These are phyloP conservation scores for Ophiostoma angusticollis DNA, from an alignment of 2,329 filamentous ascomycete species.

Conservation along the genomic window DNA sequence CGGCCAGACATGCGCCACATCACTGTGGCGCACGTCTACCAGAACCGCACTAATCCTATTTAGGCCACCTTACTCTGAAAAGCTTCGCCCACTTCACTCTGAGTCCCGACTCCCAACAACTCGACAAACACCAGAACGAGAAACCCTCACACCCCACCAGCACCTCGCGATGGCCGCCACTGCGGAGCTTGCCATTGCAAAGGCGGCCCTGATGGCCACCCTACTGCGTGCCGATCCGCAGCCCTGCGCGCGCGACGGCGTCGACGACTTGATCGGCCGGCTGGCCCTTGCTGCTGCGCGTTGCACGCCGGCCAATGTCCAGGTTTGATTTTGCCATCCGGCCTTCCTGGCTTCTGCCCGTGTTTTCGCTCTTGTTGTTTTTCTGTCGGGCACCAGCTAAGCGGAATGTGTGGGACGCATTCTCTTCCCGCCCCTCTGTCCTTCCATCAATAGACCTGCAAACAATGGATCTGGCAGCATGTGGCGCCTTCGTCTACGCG, in stretches of 20 bases:
- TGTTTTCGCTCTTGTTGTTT: slow-evolving; percentile 3
- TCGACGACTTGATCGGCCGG: slow-evolving; percentile 54
- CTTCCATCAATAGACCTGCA: slow-evolving; percentile 56
- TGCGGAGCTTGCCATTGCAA: slow-evolving; percentile 63
- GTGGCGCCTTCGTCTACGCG: slow-evolving; percentile 55
- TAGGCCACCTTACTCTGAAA: no score
- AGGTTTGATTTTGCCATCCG: slow-evolving; percentile 51
- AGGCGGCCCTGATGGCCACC: slow-evolving; percentile 62
- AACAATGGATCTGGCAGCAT: slow-evolving; percentile 68
- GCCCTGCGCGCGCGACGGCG: slow-evolving; percentile 53
- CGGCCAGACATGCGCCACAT: no score
- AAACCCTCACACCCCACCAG: not conserved
- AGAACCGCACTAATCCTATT: no score
- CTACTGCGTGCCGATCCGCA: slow-evolving; percentile 64
- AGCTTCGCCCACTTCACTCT: no score
- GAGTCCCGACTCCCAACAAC: no score
- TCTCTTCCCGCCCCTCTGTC: not conserved
- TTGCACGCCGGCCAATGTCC: slow-evolving; percentile 71
- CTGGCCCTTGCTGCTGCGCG: slow-evolving; percentile 52
- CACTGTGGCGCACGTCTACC: no score
- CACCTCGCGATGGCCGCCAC: slow-evolving; percentile 27
- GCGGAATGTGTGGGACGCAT: not conserved
- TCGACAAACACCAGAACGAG: no score
- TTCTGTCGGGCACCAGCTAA: not conserved
- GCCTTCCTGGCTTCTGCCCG: not conserved